Evolutionary conservation across 2,329 filamentous ascomycete genomes (phyloP).

Genomic region (Colletotrichum karsti): DNA sequence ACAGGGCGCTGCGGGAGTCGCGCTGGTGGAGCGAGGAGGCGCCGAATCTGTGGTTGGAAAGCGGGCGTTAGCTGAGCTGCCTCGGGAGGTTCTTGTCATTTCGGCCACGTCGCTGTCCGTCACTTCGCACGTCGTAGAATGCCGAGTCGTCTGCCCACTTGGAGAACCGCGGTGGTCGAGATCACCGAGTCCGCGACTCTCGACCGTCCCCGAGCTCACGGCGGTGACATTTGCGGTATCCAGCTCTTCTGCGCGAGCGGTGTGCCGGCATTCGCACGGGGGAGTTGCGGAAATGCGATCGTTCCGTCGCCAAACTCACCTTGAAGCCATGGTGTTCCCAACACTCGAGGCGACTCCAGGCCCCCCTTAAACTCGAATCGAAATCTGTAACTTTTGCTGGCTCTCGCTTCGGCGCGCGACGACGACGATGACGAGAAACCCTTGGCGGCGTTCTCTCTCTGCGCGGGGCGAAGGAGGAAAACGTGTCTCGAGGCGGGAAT

Average conservation of each 20-base stretch:
- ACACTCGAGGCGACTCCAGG: not conserved
- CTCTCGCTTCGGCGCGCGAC: not conserved
- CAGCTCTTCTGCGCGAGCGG: too few relatives aligned
- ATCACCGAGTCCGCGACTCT: not conserved
- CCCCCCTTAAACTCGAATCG: not conserved
- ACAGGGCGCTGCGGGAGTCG: conserved; percentile 76
- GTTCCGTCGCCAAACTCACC: conserved; percentile 29
- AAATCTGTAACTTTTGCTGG: not conserved
- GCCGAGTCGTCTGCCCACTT: too few relatives aligned
- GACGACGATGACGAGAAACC: too few relatives aligned
- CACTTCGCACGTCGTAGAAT: not conserved
- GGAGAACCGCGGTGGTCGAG: not conserved
- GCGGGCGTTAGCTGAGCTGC: not conserved
- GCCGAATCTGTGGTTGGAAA: conserved; percentile 62
- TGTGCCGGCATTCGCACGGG: too few relatives aligned
- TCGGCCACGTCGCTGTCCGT: not conserved
- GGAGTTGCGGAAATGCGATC: too few relatives aligned
- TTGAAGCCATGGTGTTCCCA: conserved; percentile 27
- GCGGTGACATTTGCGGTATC: not conserved
- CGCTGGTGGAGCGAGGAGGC: conserved; percentile 76
- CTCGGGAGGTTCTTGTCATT: not conserved
- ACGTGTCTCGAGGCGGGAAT: not conserved
- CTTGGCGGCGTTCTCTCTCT: not conserved
- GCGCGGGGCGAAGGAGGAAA: not conserved
- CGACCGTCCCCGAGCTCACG: not conserved